Percentiles rank a stretch among this genome's conserved stretches.
phyloP scores from a whole-genome alignment of 106 monocot species.

The Allium fistulosum region DNA sequence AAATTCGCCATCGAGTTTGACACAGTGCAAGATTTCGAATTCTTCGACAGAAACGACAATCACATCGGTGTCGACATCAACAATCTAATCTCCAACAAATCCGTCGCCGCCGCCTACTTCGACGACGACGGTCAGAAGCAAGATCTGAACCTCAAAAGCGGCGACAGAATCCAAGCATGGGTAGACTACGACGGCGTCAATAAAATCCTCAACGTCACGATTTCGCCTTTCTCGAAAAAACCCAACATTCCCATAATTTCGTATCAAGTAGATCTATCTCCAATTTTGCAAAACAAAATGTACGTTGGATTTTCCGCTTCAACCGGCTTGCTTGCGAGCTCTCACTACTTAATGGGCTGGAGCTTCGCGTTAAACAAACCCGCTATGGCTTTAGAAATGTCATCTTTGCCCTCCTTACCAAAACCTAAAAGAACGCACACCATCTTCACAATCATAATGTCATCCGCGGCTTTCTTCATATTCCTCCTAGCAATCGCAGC shows the following conservation, averaged over 20 bases:
- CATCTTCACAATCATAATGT: neutral
- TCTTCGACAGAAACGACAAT: neutral
- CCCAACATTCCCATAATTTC: constrained; percentile 8
- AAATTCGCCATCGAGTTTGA: constrained; percentile 28
- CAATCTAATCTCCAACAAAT: neutral
- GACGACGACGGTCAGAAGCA: neutral
- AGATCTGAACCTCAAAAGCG: neutral
- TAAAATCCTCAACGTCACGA: constrained; percentile 10
- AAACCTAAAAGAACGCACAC: too few species aligned
- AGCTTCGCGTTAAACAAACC: constrained; percentile 1
- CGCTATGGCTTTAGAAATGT: neutral
- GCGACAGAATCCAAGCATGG: constrained; percentile 3
- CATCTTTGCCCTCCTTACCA: neutral
- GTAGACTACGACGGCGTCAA: constrained; percentile 6
- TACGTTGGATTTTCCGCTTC: neutral
- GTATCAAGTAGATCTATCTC: neutral
- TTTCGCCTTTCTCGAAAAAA: constrained; percentile 13
- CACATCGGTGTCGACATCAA: neutral
- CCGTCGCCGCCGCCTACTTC: neutral
- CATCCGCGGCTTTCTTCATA: neutral
- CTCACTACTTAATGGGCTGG: constrained; percentile 13
- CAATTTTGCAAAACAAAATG: neutral
- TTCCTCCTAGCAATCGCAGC: neutral
- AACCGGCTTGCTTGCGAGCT: neutral
- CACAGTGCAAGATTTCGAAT: constrained; percentile 11